Conservation (phyloP, 2,329 filamentous ascomycete genomes). For the Sarocladium oryzae region DNA sequence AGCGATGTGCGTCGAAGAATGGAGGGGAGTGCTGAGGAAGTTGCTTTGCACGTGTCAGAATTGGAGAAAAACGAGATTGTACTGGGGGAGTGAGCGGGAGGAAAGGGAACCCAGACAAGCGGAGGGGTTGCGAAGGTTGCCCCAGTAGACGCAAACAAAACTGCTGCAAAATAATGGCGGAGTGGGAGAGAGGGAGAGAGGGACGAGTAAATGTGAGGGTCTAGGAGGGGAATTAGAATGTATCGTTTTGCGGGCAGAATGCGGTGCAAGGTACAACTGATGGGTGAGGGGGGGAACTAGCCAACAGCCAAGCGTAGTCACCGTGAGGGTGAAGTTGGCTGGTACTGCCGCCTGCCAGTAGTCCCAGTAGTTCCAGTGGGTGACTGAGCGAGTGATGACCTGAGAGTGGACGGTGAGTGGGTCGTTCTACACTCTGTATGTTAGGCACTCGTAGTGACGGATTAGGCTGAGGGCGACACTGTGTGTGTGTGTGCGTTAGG, state of each 20-base stretch:
- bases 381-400: too few relatives aligned
- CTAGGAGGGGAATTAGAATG: too few relatives aligned
- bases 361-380: too few relatives aligned
- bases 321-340: neutral
- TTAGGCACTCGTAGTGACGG: neutral
- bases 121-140: slow-evolving; percentile 8
- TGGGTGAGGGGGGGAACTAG: neutral
- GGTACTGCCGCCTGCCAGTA: too few relatives aligned
- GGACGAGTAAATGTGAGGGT: neutral
- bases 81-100: slow-evolving; percentile 5
- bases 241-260: neutral
- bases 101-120: neutral
- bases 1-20: too few relatives aligned
- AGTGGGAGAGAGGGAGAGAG: neutral
- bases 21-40: neutral
- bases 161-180: neutral
- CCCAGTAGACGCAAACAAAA: slow-evolving; percentile 6
- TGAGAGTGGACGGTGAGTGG: neutral
- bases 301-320: too few relatives aligned
- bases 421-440: neutral
- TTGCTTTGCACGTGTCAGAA: slow-evolving; percentile 9
- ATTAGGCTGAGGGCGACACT: too few relatives aligned
- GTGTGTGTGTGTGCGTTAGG: neutral
- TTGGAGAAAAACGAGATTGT: slow-evolving; percentile 7
- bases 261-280: neutral